Evolutionary conservation across 2,329 filamentous ascomycete genomes (phyloP), one percentile per base, ranked within the genome.

Genomic region (Ilyonectria mors-panacis): DNA sequence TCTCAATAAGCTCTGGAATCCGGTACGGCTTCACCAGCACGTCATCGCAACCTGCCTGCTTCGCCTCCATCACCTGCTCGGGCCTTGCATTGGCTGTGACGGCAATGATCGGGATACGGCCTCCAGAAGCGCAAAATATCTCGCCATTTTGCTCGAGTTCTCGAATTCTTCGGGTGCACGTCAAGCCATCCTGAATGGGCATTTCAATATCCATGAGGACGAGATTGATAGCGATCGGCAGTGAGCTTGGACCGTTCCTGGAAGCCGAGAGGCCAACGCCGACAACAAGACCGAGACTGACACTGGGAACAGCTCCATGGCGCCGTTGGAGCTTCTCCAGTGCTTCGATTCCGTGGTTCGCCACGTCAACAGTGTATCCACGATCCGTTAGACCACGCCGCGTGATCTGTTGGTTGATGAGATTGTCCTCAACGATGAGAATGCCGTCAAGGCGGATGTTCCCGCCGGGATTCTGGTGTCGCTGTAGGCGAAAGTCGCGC

Each of bases 201-300:
- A 94, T 93, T 75, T 93, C 91, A 72, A 93, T 89, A 73, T 94
- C 92, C 92, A 94, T 94, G 21, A 94, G 82, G 19, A 94, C 88
- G 5, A 93, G 83, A 56, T 87, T 87, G 26, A 92, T 80, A 1
- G 83, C 80, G 28, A 85, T 70, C 6, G 72, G 70, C 9, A 63
- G 42, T 4, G 69, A 57, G 39, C 70, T 66, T 10, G 66, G 45
- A 17, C 57, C 68, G 44, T 33, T 68, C 63, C 69, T 70, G 21
- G 67, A 69, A n/a, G 50, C 30, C 30, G 68, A 59, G 33, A 55
- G 53, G 13, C 60, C 63, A 35, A 51, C 57, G 12, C 50, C 56
- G 21, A 39, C 39, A 7, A 59, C 59, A 23, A 61, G 21, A 6
- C 63, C 54, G 19, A 66, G 37, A 8, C 65, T 51, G 17, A 63